A percentile compares a stretch with the other conserved stretches of the same genome.
phyloP scores from a whole-genome alignment of 345 rosid genomes.

The Bruguiera parviflora region DNA sequence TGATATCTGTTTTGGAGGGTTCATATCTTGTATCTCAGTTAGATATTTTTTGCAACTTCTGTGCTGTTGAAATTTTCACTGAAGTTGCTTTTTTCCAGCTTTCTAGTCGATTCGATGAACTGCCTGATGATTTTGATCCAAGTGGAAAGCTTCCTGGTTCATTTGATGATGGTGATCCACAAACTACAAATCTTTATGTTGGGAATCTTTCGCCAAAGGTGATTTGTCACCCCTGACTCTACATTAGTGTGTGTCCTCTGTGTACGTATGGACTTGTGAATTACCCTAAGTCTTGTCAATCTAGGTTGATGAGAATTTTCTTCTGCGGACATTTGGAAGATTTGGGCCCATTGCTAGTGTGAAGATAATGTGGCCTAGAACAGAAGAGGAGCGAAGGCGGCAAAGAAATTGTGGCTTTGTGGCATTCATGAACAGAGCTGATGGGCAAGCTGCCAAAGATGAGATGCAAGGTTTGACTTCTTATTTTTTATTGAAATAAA shows the following conservation, averaged over 20 bases:
- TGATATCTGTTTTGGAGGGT: neutral
- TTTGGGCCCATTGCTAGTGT: conserved; percentile 99
- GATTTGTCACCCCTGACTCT: conserved; percentile 13
- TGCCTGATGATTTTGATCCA: conserved; percentile 97
- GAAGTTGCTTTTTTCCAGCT: conserved; percentile 48
- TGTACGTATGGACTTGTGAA: conserved; percentile 7
- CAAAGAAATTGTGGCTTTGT: conserved; percentile 98
- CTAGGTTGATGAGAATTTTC: conserved; percentile 99
- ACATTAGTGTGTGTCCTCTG: neutral
- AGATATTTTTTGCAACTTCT: too few relatives aligned
- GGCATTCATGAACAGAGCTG: conserved; percentile 95
- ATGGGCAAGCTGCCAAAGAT: conserved; percentile 99
- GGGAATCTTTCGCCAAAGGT: conserved; percentile 96
- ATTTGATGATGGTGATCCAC: conserved; percentile 99
- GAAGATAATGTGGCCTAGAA: conserved; percentile 99
- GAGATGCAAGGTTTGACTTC: conserved; percentile 90
- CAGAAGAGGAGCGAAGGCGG: conserved; percentile 90
- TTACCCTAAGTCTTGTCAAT: neutral
- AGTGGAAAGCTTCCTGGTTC: conserved; percentile 95
- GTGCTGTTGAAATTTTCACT: conserved; percentile 10
- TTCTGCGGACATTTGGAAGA: conserved; percentile 96
- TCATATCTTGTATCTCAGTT: neutral
- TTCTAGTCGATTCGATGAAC: conserved; percentile 92
- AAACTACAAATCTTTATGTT: conserved; percentile 94
- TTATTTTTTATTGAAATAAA: neutral